Evolutionary conservation across 2,329 filamentous ascomycete species (phyloP), one percentile per base, ranked within the genome.

Genomic region (Shiraia bambusicola): DNA sequence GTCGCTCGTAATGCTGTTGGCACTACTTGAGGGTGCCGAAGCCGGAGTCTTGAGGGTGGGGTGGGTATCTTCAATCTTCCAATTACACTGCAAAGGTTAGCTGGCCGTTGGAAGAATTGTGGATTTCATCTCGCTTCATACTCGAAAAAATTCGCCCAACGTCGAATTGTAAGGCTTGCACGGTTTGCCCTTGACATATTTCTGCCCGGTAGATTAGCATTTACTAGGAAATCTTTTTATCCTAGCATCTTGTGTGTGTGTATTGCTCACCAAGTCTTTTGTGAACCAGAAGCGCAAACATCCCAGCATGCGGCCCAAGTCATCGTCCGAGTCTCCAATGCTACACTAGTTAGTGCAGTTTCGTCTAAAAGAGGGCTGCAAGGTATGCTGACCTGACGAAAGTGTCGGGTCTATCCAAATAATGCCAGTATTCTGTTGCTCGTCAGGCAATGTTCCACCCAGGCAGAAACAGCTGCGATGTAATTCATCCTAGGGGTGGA

Each of bases 121-220:
- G n/a, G n/a, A n/a, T 12, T 14, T 28, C 9, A 16, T 14, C 5
- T 6, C 19, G 28, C 4, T 25, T 28, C 83, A 61, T 75, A 91
- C 88, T 73, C 90, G 81, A 74, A 98, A 98, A 73, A 98, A 98
- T 74, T 98, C 93, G 52, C 93, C 93, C 36, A 98, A 73, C 26
- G 90, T 91, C 34, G 91, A 96, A 72, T 98, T 98, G 75, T 98
- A 98, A 9, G 93, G 93, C 72, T 98, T 98, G 82, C 92, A 97
- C 30, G 93, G 93, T 75, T 91, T 95, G 46, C 92, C 92, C 75
- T 97, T 97, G 67, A 94, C 88, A 63, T 97, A 98, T 81, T 98
- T 98, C 80, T 83, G 30, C 37, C 31, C 12, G n/a, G 27, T n/a
- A n/a, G 17, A 31, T 59, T 36, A 60, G 61, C 54, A 56, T 52